phyloP scores from a whole-genome alignment of 2,329 filamentous ascomycete genomes.

The Chrysoporthe cubensis region DNA sequence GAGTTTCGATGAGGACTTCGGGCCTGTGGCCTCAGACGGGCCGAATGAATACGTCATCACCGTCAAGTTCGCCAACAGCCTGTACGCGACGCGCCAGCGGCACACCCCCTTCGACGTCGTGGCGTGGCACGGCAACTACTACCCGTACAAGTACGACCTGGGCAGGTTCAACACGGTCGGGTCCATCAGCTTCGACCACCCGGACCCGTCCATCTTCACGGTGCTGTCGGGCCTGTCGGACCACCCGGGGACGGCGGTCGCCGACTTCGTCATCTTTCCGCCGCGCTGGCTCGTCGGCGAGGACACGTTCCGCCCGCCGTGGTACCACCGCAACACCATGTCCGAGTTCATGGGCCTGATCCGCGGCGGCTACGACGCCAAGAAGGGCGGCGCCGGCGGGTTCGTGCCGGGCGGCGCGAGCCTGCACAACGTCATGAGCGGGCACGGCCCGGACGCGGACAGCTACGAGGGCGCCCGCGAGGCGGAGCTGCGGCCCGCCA shows the following conservation, averaged over 20 bases:
- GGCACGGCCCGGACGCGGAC: constrained; percentile 64
- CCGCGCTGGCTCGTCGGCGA: constrained; percentile 72
- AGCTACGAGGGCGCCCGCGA: constrained; percentile 61
- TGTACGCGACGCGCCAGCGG: constrained; percentile 67
- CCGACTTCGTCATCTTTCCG: constrained; percentile 75
- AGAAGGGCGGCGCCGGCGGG: constrained; percentile 55
- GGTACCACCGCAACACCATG: constrained; percentile 73
- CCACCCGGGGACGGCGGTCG: constrained; percentile 64
- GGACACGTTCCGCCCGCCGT: constrained; percentile 72
- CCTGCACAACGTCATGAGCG: constrained; percentile 73
- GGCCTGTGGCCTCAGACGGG: constrained; percentile 44
- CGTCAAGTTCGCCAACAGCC: constrained; percentile 68
- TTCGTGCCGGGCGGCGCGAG: constrained; percentile 64
- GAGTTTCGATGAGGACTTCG: constrained; percentile 64
- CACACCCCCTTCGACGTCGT: constrained; percentile 81
- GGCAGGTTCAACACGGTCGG: constrained; percentile 77
- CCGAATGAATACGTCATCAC: constrained; percentile 52
- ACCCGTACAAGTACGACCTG: constrained; percentile 81
- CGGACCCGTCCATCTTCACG: constrained; percentile 78
- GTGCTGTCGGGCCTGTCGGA: constrained; percentile 68
- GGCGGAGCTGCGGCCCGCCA: constrained; percentile 56
- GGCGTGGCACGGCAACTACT: constrained; percentile 80
- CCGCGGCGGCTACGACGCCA: constrained; percentile 63
- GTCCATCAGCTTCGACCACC: constrained; percentile 74
- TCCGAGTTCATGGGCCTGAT: constrained; percentile 68